Base-by-base conservation (phyloP, 257 asterid genomes). In the Solanum sitiens region DNA sequence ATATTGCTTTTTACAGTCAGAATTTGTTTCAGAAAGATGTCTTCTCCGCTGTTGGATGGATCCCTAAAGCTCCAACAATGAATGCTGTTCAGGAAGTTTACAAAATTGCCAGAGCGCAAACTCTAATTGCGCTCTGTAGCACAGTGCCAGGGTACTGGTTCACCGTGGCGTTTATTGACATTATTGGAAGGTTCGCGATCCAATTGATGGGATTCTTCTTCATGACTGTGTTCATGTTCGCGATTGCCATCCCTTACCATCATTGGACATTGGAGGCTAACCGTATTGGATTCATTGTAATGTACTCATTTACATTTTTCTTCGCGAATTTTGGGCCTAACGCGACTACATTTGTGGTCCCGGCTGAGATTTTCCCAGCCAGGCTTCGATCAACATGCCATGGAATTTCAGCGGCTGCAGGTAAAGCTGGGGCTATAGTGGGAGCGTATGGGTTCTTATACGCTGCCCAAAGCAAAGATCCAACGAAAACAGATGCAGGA, bases 141-240 rank as follows among this genome's bases (percentile, higher is more conserved):
- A 90, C 91, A 0, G 91, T 90, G 18, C 91, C 91, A 5, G 91
- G 91, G 0, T 87, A 89, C 61, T 90, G 92, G 92, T 11, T 75
- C 20, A 90, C 92, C 2, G 92, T 90, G 18, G 50, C 37, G 16
- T 44, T 90, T n/a, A 90, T 90, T 70, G 92, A 90, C 39, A 74
- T 25, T 27, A 25, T 90, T 1, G 90, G 92, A 14, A 63, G 90
- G 3, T 90, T 90, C 11, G 89, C 7, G 4, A 79, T 79, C 65
- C 84, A 79, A 44, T 13, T 79, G 65, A 44, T 77, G 8, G 65
- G 84, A 8, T 79, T 87, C 70, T 30, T 88, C 70, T 85, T 70
- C 83, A 89, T 89, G 91, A 87, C 90, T 7, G 88, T 87, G 11
- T 89, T 89, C 39, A 89, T 89, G 90, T 30, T 85, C 3, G 90